Evolutionary conservation across 306 rosid genomes (phyloP), one percentile per base, ranked within the genome.

Genomic region (Glycine latifolia): DNA sequence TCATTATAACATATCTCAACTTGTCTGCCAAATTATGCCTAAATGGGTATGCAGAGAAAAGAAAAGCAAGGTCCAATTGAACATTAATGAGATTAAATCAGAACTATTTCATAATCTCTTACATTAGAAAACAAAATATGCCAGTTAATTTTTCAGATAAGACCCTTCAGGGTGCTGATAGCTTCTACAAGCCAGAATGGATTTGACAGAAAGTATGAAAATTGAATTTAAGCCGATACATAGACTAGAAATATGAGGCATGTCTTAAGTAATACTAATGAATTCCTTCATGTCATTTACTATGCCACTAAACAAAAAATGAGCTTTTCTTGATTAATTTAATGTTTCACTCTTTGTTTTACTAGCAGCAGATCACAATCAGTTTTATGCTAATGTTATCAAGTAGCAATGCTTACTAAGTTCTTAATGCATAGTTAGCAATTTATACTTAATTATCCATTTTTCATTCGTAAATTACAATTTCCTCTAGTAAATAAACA

Each of bases 111-210:
- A 73, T 17, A 77, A 81, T 59, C 26, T 50, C 26, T 48, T 3
- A 4, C 49, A 20, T 73, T 59, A 15, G 71, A 46, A 66, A 66
- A 55, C 52, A 71, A 50, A 35, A 54, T 12, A 47, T 56, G 39
- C 3, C 54, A 39, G 41, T 9, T 59, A 69, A 12, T 59, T 48
- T 15, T 44, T 7, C 4, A 11, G 49, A 12, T 65, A 41, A 49
- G 53, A 71, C 16, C 66, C 67, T 71, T 79, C 26, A 79, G 59
- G 78, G 20, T 50, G 79, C 58, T 52, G 50, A 81, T 73, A 73
- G 58, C 41, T 81, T 65, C 59, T 66, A 39, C 55, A 31, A 56
- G 33, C 75, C 66, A 41, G 44, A 26, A 26, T 26, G 31, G 31
- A 26, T 26, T 26, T 26, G 31, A 26, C 31, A 26, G 31, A 26